Base-by-base conservation (phyloP, 495 filamentous ascomycete species). In the Amorphotheca resinae region DNA sequence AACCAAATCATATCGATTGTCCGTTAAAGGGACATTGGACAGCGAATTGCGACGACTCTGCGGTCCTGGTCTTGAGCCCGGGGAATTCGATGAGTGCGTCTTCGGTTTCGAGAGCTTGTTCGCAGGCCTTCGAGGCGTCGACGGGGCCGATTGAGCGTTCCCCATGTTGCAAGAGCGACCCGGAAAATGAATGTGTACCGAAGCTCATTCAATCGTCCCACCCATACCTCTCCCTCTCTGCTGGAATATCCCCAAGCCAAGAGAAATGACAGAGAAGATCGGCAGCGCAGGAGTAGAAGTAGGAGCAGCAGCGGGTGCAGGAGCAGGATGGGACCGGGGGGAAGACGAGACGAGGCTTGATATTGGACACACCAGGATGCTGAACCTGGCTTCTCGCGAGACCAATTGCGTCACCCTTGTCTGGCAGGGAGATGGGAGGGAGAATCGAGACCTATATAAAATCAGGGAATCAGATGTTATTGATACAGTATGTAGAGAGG, bases 41-140 rank as follows among this genome's bases (percentile, higher is more conserved):
- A 36, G 25, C 8, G 50, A 53, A 38, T 49, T 53, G 20, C 38
- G 38, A 18, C 50, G 46, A 46, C 42, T 41, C 3, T 21, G 14
- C 3, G 39, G 16, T 16, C 21, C 42, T 8, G 42, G 14, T 21
- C 32, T 41, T 6, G 28, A 22, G 14, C 38, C 50, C 32, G 48
- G 30, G 33, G 43, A 48, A 9, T 33, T 38, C 2, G 45, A 12
- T 15, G 42, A 46, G 34, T 50, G 52, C 7, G 53, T 56, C 34
- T 36, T 49, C 7, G 53, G 53, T 35, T 56, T 56, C 31, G 53
- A 52, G 34, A 56, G 18, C 22, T 45, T 56, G n/a, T 52, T 52
- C 14, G 38, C 40, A 3, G 35, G 33, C 32, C 46, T 22, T 12
- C 42, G 41, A 12, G 49, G 34, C n/a, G n/a, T n/a, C n/a, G 39